Percentiles rank a stretch among this genome's conserved stretches.
Evolutionary conservation across 768 basidiomycete genomes (phyloP).

Genomic region (Lactarius indigo): DNA sequence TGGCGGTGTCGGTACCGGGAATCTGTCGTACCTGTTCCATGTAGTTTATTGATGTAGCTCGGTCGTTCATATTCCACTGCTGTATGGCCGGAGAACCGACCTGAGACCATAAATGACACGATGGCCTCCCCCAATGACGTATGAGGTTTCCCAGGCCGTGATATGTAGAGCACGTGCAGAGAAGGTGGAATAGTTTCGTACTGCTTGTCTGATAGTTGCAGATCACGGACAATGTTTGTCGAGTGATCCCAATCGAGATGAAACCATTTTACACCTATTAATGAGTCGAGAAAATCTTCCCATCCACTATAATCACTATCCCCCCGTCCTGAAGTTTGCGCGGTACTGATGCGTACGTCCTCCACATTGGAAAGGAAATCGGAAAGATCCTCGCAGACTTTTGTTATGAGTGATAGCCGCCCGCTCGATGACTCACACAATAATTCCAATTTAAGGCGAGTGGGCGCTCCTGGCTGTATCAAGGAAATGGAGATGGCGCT

Average conservation of each 20-base stretch:
- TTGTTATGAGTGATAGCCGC: not conserved
- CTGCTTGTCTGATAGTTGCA: not conserved
- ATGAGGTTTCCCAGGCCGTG: not conserved
- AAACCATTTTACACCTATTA: not conserved
- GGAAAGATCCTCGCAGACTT: not conserved
- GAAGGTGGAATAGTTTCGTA: not conserved
- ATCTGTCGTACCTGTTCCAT: not conserved
- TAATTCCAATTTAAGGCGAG: not conserved
- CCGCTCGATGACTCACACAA: not conserved
- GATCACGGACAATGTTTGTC: not conserved
- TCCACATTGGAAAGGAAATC: not conserved
- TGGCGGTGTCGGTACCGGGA: not conserved
- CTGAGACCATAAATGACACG: not conserved
- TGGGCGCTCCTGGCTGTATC: not conserved
- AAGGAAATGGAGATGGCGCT: not conserved
- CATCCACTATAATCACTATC: no score
- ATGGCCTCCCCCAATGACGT: not conserved
- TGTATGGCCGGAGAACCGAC: not conserved
- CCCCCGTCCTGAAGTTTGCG: not conserved
- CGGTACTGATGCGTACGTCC: not conserved
- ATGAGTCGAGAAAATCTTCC: no score
- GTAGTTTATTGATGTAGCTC: not conserved
- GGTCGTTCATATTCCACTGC: not conserved
- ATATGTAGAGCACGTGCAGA: not conserved
- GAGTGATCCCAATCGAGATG: not conserved